Conservation (phyloP, 1,284 basidiomycete genomes). For the Trametes sp. region DNA sequence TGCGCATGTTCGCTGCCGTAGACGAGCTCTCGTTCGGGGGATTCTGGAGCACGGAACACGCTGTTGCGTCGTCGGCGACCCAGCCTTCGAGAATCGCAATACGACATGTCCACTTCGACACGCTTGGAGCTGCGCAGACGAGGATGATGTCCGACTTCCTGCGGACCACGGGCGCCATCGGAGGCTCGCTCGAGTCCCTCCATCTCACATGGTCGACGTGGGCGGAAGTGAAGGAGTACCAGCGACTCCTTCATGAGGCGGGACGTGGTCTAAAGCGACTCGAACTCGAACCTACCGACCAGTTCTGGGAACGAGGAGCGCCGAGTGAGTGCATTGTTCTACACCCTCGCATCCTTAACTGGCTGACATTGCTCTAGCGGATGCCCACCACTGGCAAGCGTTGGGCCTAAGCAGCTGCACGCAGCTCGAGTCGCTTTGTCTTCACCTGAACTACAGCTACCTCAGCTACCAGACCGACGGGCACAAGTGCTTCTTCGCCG, state of each 20-base stretch:
- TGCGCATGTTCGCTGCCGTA: slow-evolving; percentile 1
- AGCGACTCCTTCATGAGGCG: neutral
- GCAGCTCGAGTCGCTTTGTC: slow-evolving; percentile 2
- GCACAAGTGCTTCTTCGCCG: neutral
- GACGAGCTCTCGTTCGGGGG: slow-evolving; percentile 1
- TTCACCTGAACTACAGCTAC: slow-evolving; percentile 1
- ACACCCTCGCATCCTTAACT: neutral
- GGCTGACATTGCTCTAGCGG: neutral
- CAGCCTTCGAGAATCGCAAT: neutral
- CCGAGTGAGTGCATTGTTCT: neutral
- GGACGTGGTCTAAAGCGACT: neutral
- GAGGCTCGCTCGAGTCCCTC: neutral
- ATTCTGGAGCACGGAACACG: neutral
- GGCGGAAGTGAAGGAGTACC: neutral
- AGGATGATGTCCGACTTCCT: neutral
- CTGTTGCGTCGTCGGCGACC: neutral
- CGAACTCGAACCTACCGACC: neutral
- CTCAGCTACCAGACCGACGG: neutral
- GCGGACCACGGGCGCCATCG: neutral
- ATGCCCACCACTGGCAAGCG: neutral
- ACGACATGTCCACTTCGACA: neutral
- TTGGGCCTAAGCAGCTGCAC: neutral
- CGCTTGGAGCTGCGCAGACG: neutral
- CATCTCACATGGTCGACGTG: neutral
- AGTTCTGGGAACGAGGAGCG: neutral